phyloP scores from a whole-genome alignment of 768 basidiomycete genomes.

The Steccherinum ochraceum region DNA sequence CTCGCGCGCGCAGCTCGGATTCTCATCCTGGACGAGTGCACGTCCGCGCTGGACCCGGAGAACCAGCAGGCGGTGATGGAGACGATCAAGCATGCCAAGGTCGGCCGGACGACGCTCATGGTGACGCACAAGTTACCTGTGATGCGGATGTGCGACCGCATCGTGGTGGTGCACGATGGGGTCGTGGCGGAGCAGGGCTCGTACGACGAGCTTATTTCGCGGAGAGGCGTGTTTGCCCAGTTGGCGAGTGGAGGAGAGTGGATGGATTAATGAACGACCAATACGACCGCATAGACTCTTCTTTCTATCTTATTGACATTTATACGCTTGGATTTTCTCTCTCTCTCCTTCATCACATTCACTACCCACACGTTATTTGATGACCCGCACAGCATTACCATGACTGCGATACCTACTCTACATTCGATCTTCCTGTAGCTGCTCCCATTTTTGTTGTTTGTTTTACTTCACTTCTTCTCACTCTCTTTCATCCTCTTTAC shows the following conservation, averaged over 20 bases:
- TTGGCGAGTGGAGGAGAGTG: conserved; percentile 79
- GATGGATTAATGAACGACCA: conserved; percentile 20
- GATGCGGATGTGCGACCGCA: conserved; percentile 90
- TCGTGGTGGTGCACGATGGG: conserved; percentile 78
- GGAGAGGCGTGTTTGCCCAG: conserved; percentile 65
- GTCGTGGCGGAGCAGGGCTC: conserved; percentile 70
- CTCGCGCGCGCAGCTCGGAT: conserved; percentile 70
- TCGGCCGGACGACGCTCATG: conserved; percentile 80
- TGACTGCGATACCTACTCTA: not conserved
- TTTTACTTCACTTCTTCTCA: not conserved
- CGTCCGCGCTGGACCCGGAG: conserved; percentile 80
- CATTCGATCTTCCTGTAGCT: not conserved
- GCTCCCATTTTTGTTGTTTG: not conserved
- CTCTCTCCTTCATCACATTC: not conserved
- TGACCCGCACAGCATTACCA: not conserved
- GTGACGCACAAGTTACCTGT: conserved; percentile 89
- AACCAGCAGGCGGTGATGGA: conserved; percentile 83
- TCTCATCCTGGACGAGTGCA: conserved; percentile 91
- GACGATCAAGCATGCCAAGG: conserved; percentile 57
- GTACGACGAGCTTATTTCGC: conserved; percentile 63
- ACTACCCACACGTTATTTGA: not conserved
- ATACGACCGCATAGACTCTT: no score
- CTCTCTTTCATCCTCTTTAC: not conserved
- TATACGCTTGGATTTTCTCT: not conserved
- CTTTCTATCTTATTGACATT: not conserved